phyloP scores from a whole-genome alignment of 306 rosid genomes.

The Fagus crenata region DNA sequence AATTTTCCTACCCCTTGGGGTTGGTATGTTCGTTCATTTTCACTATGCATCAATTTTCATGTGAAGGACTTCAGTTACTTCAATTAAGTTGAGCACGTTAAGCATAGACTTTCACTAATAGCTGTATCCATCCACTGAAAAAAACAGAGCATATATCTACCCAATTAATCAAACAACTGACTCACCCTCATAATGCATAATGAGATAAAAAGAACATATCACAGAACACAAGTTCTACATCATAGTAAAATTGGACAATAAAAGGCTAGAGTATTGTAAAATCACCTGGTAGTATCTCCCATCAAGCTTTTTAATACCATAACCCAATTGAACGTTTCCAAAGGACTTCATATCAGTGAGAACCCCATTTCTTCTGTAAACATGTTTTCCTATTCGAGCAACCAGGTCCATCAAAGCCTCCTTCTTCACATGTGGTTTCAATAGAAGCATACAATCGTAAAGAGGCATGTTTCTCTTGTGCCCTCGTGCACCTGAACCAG shows the following conservation, averaged over 20 bases:
- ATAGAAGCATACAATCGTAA: constrained; percentile 76
- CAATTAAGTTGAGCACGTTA: too few relatives aligned
- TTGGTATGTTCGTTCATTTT: too few relatives aligned
- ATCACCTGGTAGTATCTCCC: constrained; percentile 79
- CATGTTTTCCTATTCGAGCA: constrained; percentile 74
- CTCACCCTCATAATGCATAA: too few relatives aligned
- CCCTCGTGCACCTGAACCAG: neutral
- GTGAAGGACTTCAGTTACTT: too few relatives aligned
- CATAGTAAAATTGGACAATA: neutral
- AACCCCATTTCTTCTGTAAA: constrained; percentile 72
- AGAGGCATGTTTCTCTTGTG: constrained; percentile 62
- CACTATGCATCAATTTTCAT: too few relatives aligned
- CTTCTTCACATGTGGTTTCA: constrained; percentile 59
- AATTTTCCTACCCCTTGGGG: too few relatives aligned
- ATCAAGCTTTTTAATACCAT: constrained; percentile 86
- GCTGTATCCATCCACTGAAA: too few relatives aligned
- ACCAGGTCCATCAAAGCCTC: constrained; percentile 63
- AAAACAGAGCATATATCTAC: too few relatives aligned
- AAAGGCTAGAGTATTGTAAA: neutral
- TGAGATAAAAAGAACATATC: neutral
- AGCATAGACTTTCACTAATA: too few relatives aligned
- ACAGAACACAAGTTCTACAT: neutral
- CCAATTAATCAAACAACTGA: too few relatives aligned
- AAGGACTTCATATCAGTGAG: constrained; percentile 54
- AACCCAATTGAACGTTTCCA: constrained; percentile 76